Evolutionary conservation across 164 flowering plant genomes (phyloP).

Genomic region (Platanus orientalis): DNA sequence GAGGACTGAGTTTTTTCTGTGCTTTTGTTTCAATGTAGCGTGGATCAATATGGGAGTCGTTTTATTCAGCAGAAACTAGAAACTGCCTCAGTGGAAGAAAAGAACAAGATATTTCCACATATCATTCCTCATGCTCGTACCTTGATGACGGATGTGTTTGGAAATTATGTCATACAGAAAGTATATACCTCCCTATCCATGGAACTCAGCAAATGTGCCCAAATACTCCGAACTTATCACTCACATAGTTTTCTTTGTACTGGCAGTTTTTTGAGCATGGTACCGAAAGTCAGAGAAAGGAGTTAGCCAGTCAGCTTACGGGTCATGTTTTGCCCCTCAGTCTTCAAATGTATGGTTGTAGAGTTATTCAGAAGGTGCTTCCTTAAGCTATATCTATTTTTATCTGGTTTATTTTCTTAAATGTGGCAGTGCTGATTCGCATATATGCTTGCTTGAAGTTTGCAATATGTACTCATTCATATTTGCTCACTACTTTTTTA

Average conservation of each 20-base stretch:
- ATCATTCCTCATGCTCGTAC: slow-evolving; percentile 33
- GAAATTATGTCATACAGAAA: slow-evolving; percentile 82
- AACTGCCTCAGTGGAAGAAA: slow-evolving; percentile 37
- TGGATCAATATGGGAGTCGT: slow-evolving; percentile 88
- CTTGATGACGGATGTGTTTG: slow-evolving; percentile 47
- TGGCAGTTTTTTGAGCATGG: slow-evolving; percentile 92
- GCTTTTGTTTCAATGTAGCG: slow-evolving; percentile 36
- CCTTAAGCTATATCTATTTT: slow-evolving; percentile 8
- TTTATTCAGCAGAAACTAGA: slow-evolving; percentile 46
- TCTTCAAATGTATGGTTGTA: slow-evolving; percentile 95
- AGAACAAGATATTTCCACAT: slow-evolving; percentile 31
- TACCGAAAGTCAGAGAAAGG: slow-evolving; percentile 63
- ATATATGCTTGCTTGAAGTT: slow-evolving; percentile 5
- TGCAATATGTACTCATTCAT: not conserved
- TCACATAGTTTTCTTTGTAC: slow-evolving; percentile 11
- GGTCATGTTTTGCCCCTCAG: slow-evolving; percentile 88
- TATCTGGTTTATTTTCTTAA: not conserved
- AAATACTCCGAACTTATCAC: not conserved
- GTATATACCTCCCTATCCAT: slow-evolving; percentile 29
- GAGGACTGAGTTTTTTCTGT: slow-evolving; percentile 4
- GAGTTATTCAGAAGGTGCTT: slow-evolving; percentile 90
- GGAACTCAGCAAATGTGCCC: not conserved
- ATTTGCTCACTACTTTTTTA: not conserved
- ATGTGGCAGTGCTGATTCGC: not conserved
- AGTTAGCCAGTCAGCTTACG: slow-evolving; percentile 63